A percentile compares a stretch with the other conserved stretches of the same genome.
These are phyloP conservation scores for Coniella lustricola DNA, from an alignment of 2,329 filamentous ascomycete species.

Conservation along the genomic window DNA sequence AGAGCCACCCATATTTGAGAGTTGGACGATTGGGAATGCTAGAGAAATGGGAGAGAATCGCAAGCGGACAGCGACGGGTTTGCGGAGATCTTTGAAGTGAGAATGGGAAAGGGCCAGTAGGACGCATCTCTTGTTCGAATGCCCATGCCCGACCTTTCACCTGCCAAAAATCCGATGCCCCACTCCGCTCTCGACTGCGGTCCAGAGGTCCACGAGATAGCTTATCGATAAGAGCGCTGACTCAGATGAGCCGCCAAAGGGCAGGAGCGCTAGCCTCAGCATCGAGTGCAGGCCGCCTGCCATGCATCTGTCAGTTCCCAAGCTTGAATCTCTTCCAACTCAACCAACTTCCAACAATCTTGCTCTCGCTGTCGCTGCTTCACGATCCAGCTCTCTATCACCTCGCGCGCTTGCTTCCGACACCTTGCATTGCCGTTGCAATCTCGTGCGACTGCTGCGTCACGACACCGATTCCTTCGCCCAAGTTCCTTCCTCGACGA, in stretches of 20 bases:
- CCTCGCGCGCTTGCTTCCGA: not conserved
- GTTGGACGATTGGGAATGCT: no score
- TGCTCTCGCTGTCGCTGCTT: no score
- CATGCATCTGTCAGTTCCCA: no score
- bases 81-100: not conserved
- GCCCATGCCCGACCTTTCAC: not conserved
- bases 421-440: no score
- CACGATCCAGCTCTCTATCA: not conserved
- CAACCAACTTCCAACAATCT: no score
- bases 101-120: not conserved
- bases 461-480: no score
- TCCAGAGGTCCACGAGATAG: not conserved
- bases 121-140: not conserved
- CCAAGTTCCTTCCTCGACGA: not conserved
- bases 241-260: not conserved
- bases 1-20: conserved; percentile 53
- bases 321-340: no score
- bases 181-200: not conserved
- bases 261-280: not conserved
- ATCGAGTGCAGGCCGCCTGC: not conserved
- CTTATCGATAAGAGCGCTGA: conserved; percentile 6
- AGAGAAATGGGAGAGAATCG: no score
- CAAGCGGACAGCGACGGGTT: no score
- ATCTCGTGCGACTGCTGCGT: no score
- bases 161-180: not conserved